Conservation (phyloP, 208 protist species). For the Angomonas ambiguus region DNA sequence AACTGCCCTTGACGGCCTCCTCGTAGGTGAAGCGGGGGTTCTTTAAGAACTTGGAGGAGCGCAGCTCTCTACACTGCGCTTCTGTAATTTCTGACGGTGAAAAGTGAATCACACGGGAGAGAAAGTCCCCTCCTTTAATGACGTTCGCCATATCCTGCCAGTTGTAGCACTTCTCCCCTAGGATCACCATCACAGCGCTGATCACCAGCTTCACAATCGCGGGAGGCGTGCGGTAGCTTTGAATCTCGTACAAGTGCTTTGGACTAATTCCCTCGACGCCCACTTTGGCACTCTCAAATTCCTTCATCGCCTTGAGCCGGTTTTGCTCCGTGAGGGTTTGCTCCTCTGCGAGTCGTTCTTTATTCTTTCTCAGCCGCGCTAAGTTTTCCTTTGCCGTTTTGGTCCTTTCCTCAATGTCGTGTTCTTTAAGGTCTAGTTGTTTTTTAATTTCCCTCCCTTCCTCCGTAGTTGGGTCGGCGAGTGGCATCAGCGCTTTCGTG, state of each 20-base stretch:
- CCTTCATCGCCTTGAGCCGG: slow-evolving; percentile 18
- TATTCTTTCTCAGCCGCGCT: slow-evolving; percentile 6
- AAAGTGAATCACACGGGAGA: slow-evolving; percentile 34
- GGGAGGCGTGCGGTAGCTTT: slow-evolving; percentile 64
- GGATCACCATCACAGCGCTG: slow-evolving; percentile 44
- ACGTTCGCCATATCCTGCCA: slow-evolving; percentile 39
- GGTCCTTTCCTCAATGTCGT: slow-evolving; percentile 10
- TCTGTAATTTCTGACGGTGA: slow-evolving; percentile 28
- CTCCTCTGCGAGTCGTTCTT: slow-evolving; percentile 14
- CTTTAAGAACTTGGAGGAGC: slow-evolving; percentile 21
- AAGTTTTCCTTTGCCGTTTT: slow-evolving; percentile 13
- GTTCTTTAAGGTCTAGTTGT: slow-evolving; percentile 21
- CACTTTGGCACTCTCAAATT: slow-evolving; percentile 34
- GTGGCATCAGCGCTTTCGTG: not conserved
- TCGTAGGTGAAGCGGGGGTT: slow-evolving; percentile 41
- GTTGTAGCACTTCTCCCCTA: slow-evolving; percentile 41
- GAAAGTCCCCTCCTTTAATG: slow-evolving; percentile 39
- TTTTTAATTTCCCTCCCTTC: slow-evolving; percentile 9
- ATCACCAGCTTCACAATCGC: slow-evolving; percentile 64
- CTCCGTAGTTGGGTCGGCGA: not conserved
- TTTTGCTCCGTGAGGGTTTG: slow-evolving; percentile 20
- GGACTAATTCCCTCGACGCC: slow-evolving; percentile 43
- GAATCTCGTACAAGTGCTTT: slow-evolving; percentile 44
- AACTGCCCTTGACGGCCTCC: slow-evolving; percentile 50
- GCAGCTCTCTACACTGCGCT: slow-evolving; percentile 18